phyloP scores from a whole-genome alignment of 1,139 yeast species.

The Yamadazyma sp. region DNA sequence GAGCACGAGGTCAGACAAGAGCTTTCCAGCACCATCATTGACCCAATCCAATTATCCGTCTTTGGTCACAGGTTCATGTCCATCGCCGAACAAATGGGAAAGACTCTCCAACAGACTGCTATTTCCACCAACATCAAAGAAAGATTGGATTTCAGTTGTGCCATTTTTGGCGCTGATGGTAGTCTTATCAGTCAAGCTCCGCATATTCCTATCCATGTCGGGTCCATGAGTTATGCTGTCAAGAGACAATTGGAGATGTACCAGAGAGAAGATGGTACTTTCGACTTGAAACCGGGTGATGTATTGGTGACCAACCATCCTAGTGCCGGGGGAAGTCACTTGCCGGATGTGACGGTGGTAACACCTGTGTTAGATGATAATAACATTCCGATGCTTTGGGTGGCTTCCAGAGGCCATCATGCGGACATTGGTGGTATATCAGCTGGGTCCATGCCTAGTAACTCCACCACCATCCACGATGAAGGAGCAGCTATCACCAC shows the following conservation, averaged over 20 bases:
- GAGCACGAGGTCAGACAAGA: constrained; percentile 9
- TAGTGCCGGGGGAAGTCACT: constrained; percentile 76
- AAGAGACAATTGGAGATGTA: constrained; percentile 64
- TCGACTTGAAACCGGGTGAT: constrained; percentile 58
- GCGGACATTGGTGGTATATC: constrained; percentile 49
- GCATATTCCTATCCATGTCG: constrained; percentile 83
- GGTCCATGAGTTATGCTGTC: constrained; percentile 87
- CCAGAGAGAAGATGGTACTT: constrained; percentile 26
- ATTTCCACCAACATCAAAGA: constrained; percentile 74
- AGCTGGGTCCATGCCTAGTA: constrained; percentile 50
- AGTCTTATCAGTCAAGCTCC: constrained; percentile 85
- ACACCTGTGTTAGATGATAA: constrained; percentile 51
- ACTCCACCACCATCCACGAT: constrained; percentile 42
- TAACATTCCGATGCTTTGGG: constrained; percentile 41
- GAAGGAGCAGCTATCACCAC: constrained; percentile 48
- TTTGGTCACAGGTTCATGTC: constrained; percentile 20
- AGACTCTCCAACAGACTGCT: constrained; percentile 18
- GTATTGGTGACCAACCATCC: constrained; percentile 80
- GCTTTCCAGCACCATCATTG: constrained; percentile 17
- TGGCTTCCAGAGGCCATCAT: constrained; percentile 49
- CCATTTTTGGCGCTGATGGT: constrained; percentile 72
- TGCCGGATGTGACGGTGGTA: constrained; percentile 82
- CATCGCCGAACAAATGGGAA: constrained; percentile 19
- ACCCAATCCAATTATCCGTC: constrained; percentile 17
- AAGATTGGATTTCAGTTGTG: constrained; percentile 82